Evolutionary conservation across 768 basidiomycete species (phyloP), one percentile per base, ranked within the genome.

Genomic region (Imleria badia): DNA sequence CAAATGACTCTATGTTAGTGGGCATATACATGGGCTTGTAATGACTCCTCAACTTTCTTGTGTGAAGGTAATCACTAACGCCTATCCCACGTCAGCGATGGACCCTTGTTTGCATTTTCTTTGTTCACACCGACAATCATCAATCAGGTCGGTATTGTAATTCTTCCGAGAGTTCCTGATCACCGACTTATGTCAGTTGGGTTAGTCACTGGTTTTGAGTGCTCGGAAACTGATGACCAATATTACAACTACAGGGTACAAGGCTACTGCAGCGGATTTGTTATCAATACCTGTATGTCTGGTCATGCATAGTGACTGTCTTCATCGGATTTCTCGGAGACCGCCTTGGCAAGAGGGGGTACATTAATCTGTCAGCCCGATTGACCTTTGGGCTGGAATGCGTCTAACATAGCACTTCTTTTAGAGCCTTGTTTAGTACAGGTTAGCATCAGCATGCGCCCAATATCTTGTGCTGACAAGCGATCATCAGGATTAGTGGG

Each of bases 251-350:
- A 39, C 53, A 81, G 86, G 85, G 5, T 87, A 79, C 72, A 68
- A 72, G 36, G 82, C 86, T 12, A 89, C 86, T 2, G 68, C 75
- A 23, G 87, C 89, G 3, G 91, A 91, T 63, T 67, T 91, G 12
- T 74, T 92, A 15, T 87, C 86, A 1, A 87, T 91, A 5, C 89
- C 89, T 2, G 85, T 91, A 91, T 63, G 80, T 78, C 6, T 88
- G 85, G 81, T 82, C 84, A 19, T 87, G 87, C 60, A 66, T 87
- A 35, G 72, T 87, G 62, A 91, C 89, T 6, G 77, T 80, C 56
- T 53, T 73, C 31, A 72, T 88, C 43, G 88, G 88, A 17, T 75
- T 84, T 54, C 60, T 82, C 22, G 85, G 85, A 22, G 88, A 89
- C 62, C 77, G 79, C 8, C 69, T 78, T 23, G 81, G 81, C n/a